Evolutionary conservation across 2,329 filamentous ascomycete genomes (phyloP), one percentile per base, ranked within the genome.

Genomic region (Hypoxylon sp.): DNA sequence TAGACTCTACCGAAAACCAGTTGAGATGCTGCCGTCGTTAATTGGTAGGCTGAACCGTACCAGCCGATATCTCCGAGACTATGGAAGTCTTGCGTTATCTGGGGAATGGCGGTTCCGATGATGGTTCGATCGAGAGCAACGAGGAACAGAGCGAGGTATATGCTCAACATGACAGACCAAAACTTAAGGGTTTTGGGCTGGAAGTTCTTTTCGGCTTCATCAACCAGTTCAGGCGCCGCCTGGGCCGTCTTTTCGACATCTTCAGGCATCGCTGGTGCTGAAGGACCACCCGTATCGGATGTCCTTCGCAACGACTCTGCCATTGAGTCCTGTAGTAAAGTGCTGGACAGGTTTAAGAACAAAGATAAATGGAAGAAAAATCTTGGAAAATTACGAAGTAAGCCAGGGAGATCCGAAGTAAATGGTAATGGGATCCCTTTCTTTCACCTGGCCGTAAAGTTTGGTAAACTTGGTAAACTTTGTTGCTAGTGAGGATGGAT

Each of bases 31-130:
- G 86, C 84, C 2, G 86, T 86, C 11, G 87, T 88, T 69, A 90
- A 80, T 82, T 90, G 86, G 75, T 89, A 89, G 1, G 87, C 84
- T 39, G 86, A 87, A 4, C 86, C 87, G 75, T 90, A 90, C 88
- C 88, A 91, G 57, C 87, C 87, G 63, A 90, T 87, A 67, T 91
- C 88, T 1, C 84, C 84, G 1, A 90, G 78, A 57, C 86, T 86
- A 51, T 86, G 79, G 75, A 88, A 88, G 19, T 87, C 84, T 71
- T 87, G 81, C n/a, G 85, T 86, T 74, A 88, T 88, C 35, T 80
- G 78, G 1, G 86, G 86, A 24, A 87, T 83, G 10, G 86, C 87
- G 44, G 81, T 88, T 67, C 85, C 82, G 52, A 88, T 80, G 69
- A 88, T 88, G n/a, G 86, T 87, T 26, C 84, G 79, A 73, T 86